Conservation (phyloP, 805 yeast genomes). For the Sugiyamaella lignohabitans region DNA sequence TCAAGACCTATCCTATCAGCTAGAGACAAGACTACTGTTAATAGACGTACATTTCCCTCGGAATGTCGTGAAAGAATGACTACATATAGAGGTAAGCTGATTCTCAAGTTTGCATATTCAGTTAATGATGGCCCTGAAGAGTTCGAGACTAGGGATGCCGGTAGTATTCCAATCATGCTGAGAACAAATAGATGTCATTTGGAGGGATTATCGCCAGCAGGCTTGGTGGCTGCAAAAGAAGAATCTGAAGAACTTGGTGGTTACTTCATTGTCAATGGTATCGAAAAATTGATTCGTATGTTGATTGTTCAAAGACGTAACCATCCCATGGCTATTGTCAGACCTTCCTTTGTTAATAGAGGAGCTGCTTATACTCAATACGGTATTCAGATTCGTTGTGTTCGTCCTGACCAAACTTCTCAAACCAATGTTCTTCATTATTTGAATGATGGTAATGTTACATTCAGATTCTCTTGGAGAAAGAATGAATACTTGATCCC, state of each 20-base stretch:
- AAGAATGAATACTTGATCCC: conserved; percentile 94
- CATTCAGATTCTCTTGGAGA: conserved; percentile 95
- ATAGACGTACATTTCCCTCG: conserved; percentile 74
- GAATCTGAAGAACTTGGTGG: conserved; percentile 97
- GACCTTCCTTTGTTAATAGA: conserved; percentile 91
- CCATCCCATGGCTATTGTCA: conserved; percentile 95
- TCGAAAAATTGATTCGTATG: conserved; percentile 94
- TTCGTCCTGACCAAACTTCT: conserved; percentile 94
- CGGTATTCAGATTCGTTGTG: conserved; percentile 92
- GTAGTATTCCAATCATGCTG: conserved; percentile 87
- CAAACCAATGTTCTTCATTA: conserved; percentile 97
- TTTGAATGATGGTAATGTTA: conserved; percentile 89
- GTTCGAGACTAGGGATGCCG: conserved; percentile 79
- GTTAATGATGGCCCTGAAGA: conserved; percentile 84
- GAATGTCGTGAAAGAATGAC: conserved; percentile 87
- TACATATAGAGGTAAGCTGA: conserved; percentile 70
- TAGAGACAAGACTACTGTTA: conserved; percentile 64
- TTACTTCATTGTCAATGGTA: conserved; percentile 92
- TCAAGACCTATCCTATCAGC: conserved; percentile 77
- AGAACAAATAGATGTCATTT: conserved; percentile 88
- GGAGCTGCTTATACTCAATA: conserved; percentile 82
- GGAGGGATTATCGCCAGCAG: conserved; percentile 72
- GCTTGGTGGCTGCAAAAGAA: conserved; percentile 71
- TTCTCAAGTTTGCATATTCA: conserved; percentile 75
- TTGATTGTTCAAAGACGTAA: conserved; percentile 95